A percentile compares a stretch with the other conserved stretches of the same genome.
Evolutionary conservation across 2,329 filamentous ascomycete species (phyloP).

Genomic region (Stemphylium beticola): DNA sequence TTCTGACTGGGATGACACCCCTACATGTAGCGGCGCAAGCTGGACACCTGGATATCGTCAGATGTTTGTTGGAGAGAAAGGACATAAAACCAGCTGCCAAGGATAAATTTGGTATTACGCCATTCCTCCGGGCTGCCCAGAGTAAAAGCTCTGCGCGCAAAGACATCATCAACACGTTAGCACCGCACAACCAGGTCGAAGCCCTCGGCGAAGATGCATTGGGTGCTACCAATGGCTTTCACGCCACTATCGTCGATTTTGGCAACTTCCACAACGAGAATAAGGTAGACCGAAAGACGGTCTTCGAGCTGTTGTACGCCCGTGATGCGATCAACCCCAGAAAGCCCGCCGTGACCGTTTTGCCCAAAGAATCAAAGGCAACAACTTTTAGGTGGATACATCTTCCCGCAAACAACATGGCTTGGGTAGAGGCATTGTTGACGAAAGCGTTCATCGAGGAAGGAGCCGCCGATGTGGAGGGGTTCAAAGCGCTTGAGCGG

Average conservation of each 20-base stretch:
- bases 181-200: slow-evolving; percentile 51
- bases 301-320: slow-evolving; percentile 47
- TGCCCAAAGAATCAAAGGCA: slow-evolving; percentile 50
- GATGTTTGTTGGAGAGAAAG: slow-evolving; percentile 44
- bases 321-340: slow-evolving; percentile 40
- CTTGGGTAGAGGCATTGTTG: slow-evolving; percentile 68
- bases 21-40: slow-evolving; percentile 47
- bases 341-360: slow-evolving; percentile 45
- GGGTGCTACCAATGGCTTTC: slow-evolving; percentile 46
- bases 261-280: slow-evolving; percentile 47
- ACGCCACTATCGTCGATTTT: slow-evolving; percentile 50
- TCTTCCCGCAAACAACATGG: slow-evolving; percentile 59
- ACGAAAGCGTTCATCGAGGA: slow-evolving; percentile 70
- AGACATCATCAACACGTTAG: slow-evolving; percentile 51
- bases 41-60: slow-evolving; percentile 46
- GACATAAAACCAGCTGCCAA: slow-evolving; percentile 47
- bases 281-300: slow-evolving; percentile 38
- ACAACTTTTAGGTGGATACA: slow-evolving; percentile 56
- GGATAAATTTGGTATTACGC: slow-evolving; percentile 54
- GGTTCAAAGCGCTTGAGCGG: slow-evolving; percentile 67
- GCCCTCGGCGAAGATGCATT: slow-evolving; percentile 42
- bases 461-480: slow-evolving; percentile 66
- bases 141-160: slow-evolving; percentile 41
- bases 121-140: slow-evolving; percentile 52
- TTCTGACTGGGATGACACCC: slow-evolving; percentile 46